These are phyloP conservation scores for Beauveria caledonica DNA, from an alignment of 2,329 filamentous ascomycete species.

Conservation along the genomic window DNA sequence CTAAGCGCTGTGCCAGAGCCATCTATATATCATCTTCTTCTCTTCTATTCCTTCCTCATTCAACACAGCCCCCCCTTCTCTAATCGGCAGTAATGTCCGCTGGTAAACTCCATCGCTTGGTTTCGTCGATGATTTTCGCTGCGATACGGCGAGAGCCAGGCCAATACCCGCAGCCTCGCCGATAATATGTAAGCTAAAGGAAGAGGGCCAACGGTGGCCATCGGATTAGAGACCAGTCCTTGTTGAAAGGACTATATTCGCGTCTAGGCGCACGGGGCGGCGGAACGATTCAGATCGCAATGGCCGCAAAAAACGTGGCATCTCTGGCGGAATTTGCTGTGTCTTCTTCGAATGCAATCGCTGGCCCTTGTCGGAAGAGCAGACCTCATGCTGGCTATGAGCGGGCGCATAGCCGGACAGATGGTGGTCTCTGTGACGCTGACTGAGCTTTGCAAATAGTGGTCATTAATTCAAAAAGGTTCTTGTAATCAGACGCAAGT, in stretches of 20 bases:
- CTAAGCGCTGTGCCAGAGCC: not conserved
- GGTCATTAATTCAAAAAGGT: not conserved
- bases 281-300: not conserved
- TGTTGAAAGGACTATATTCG: conserved; percentile 6
- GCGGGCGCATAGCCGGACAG: not conserved
- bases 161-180: not conserved
- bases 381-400: not conserved
- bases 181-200: not conserved
- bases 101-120: not conserved
- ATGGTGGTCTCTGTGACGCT: not conserved
- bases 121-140: not conserved
- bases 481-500: not conserved
- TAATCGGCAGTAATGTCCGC: not conserved
- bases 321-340: not conserved
- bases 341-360: not conserved
- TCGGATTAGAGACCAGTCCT: not conserved
- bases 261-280: not conserved
- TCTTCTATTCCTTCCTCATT: not conserved
- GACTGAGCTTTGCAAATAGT: not conserved
- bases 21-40: not conserved
- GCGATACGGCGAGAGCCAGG: not conserved
- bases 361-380: not conserved
- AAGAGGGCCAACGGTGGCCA: not conserved
- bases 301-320: not conserved
- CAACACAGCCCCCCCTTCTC: not conserved